phyloP scores from a whole-genome alignment of 768 basidiomycete genomes.

The Lactifluus pinguis region DNA sequence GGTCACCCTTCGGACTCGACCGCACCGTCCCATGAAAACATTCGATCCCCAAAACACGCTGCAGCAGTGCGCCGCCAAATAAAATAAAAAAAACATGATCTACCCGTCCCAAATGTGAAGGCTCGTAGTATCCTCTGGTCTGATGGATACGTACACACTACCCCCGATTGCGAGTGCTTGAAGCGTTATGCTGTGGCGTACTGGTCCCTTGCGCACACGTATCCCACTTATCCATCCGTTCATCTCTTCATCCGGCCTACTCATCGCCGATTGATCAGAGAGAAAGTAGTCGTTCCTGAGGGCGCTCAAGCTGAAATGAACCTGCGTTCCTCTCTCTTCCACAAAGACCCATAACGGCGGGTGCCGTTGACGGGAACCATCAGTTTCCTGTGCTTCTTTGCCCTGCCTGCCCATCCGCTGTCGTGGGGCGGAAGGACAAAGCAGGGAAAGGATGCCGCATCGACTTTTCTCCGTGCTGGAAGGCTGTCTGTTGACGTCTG shows the following conservation, averaged over 20 bases:
- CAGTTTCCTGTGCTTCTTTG: constrained; percentile 5
- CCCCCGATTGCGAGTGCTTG: constrained; percentile 3
- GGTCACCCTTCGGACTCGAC: constrained; percentile 1
- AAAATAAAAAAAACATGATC: not conserved
- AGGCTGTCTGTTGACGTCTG: constrained; percentile 13
- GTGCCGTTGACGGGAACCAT: constrained; percentile 16
- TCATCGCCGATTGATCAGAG: constrained; percentile 15
- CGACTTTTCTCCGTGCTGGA: constrained; percentile 10
- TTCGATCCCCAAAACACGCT: constrained; percentile 7
- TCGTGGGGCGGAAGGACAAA: not conserved
- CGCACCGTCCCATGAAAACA: not conserved
- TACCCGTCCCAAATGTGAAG: not conserved
- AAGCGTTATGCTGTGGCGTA: not conserved
- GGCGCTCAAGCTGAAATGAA: constrained; percentile 9
- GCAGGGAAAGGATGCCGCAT: constrained; percentile 9
- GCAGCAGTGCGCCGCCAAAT: not conserved
- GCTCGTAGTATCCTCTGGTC: not conserved
- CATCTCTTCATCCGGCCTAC: not conserved
- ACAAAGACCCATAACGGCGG: constrained; percentile 1
- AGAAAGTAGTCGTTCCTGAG: constrained; percentile 8
- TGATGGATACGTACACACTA: not conserved
- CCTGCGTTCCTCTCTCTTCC: constrained; percentile 1
- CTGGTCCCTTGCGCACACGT: not conserved
- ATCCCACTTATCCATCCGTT: not conserved
- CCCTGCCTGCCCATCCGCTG: constrained; percentile 11